A percentile compares a stretch with the other conserved stretches of the same genome.
Conservation (phyloP, 176 grass and related monocot genomes). For the Ensete glaucum region DNA sequence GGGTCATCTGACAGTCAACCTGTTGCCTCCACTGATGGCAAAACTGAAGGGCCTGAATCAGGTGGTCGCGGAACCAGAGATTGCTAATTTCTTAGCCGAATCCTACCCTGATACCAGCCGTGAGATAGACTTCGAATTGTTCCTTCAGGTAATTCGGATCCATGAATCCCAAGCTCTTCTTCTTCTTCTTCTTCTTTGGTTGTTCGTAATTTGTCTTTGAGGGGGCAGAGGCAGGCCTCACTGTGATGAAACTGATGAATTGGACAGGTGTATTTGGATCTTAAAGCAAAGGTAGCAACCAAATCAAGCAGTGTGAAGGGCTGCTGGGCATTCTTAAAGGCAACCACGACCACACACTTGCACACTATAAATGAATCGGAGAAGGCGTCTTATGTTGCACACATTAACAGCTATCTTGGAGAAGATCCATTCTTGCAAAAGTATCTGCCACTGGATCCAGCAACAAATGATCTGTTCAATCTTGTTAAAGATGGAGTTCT, state of each 20-base stretch:
- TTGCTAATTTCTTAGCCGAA: conserved; percentile 47
- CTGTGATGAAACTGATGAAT: neutral
- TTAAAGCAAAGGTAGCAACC: conserved; percentile 44
- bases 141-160: conserved; percentile 50
- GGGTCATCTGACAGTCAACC: conserved; percentile 56
- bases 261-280: conserved; percentile 63
- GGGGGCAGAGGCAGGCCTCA: neutral
- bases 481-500: conserved; percentile 85
- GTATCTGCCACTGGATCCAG: conserved; percentile 79
- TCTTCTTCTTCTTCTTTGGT: too few relatives aligned
- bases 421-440: conserved; percentile 85
- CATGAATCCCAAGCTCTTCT: neutral
- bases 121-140: conserved; percentile 84
- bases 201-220: neutral
- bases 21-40: conserved; percentile 63
- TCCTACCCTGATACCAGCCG: conserved; percentile 49
- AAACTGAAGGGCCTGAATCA: conserved; percentile 75
- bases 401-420: conserved; percentile 80
- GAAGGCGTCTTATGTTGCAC: conserved; percentile 79
- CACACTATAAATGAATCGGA: conserved; percentile 91
- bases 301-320: conserved; percentile 48
- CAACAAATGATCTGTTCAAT: conserved; percentile 67
- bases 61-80: conserved; percentile 51
- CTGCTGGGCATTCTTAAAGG: conserved; percentile 74
- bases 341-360: conserved; percentile 69